Conservation (phyloP, 371 early-diverging fungal species). For the Mortierella sp. region DNA sequence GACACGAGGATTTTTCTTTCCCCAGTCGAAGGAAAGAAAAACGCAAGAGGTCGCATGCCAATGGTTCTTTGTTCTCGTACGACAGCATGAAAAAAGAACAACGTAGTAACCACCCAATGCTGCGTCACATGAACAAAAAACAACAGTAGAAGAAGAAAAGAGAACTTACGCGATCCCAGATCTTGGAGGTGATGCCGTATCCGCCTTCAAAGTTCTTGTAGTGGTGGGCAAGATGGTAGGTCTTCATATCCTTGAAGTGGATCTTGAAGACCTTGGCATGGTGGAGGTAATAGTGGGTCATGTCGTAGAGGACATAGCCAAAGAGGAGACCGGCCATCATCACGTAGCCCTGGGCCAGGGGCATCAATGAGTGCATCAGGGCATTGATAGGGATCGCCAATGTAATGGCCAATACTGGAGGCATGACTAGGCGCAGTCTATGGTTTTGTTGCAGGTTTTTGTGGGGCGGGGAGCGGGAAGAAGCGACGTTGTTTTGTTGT, state of each 20-base stretch:
- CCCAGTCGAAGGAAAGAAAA: background rate
- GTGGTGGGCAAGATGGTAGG: constrained; percentile 96
- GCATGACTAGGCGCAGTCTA: constrained; percentile 95
- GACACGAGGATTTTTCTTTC: no score
- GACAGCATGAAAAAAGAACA: background rate
- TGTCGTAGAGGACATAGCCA: constrained; percentile 93
- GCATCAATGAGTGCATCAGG: constrained; percentile 67
- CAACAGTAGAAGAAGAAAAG: background rate
- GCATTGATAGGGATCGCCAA: constrained; percentile 75
- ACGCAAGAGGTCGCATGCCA: background rate
- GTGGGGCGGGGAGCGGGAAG: background rate
- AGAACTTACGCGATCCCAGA: constrained; percentile 85
- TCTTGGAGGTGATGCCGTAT: constrained; percentile 93
- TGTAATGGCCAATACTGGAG: constrained; percentile 86
- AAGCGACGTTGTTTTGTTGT: background rate
- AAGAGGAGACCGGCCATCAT: constrained; percentile 81
- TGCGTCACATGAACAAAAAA: background rate
- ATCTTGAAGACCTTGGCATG: constrained; percentile 83
- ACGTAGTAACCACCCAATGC: background rate
- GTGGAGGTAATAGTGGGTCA: constrained; percentile 95
- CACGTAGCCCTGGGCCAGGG: constrained; percentile 66
- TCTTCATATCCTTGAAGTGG: constrained; percentile 88
- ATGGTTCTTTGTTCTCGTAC: background rate
- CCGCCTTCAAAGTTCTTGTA: constrained; percentile 90
- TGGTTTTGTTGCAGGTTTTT: background rate